Percentiles rank a stretch among this genome's conserved stretches.
phyloP scores from a whole-genome alignment of 78 protist genomes.

The Speleostelium caveatum region DNA sequence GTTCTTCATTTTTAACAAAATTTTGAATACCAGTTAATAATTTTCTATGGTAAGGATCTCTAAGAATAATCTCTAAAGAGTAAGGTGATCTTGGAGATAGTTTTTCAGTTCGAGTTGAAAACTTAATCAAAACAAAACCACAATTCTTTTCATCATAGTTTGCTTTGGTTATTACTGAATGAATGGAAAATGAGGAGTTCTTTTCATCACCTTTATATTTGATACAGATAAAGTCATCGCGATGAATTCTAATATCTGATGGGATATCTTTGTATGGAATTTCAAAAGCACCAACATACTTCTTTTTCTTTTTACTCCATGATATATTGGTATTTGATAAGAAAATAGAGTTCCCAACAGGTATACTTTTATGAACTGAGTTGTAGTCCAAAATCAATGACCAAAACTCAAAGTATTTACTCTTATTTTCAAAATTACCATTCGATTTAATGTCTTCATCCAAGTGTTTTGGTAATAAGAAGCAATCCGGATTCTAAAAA shows the following conservation, averaged over 20 bases:
- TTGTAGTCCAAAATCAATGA: conserved; percentile 25
- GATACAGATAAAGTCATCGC: conserved; percentile 62
- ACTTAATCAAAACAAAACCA: not conserved
- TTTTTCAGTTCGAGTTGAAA: conserved; percentile 22
- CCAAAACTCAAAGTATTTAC: conserved; percentile 28
- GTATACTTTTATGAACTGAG: conserved; percentile 17
- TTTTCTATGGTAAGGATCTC: conserved; percentile 24
- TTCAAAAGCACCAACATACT: conserved; percentile 61
- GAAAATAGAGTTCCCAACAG: conserved; percentile 6
- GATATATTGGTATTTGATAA: conserved; percentile 6
- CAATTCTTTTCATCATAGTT: not conserved
- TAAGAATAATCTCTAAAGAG: conserved; percentile 36
- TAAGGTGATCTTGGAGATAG: conserved; percentile 23
- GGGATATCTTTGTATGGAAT: not conserved
- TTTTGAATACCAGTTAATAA: no score
- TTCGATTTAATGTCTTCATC: not conserved
- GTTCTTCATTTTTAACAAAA: no score
- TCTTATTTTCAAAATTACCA: not conserved
- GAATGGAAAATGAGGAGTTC: not conserved
- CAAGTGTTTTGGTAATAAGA: not conserved
- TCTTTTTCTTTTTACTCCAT: conserved; percentile 68
- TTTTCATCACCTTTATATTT: conserved; percentile 20
- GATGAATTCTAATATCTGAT: not conserved
- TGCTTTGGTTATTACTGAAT: conserved; percentile 45
- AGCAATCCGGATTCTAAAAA: not conserved